These are phyloP conservation scores for Phaeoacremonium minimum DNA, from an alignment of 2,329 filamentous ascomycete genomes.

Conservation along the genomic window DNA sequence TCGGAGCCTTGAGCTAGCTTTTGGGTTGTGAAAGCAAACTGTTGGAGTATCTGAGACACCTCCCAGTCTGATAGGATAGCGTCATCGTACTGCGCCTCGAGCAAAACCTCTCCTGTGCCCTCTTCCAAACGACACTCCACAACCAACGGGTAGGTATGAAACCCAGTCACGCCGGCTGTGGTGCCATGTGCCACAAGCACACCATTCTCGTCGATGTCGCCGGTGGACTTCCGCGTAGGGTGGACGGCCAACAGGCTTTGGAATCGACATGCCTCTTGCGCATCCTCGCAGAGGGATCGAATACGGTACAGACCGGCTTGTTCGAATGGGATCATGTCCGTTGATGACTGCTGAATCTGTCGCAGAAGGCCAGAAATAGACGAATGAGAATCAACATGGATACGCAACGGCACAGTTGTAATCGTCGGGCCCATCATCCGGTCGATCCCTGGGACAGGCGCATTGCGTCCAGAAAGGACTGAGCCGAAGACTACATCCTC, in stretches of 20 bases:
- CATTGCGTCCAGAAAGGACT: not conserved
- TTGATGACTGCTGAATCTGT: not conserved
- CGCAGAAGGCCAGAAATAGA: not conserved
- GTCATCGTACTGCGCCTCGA: no score
- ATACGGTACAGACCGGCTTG: not conserved
- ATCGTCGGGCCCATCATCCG: not conserved
- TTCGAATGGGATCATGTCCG: not conserved
- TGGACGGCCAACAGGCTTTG: not conserved
- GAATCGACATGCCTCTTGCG: not conserved
- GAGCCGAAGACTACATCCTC: not conserved
- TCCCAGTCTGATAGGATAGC: no score
- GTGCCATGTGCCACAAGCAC: no score
- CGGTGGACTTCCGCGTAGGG: no score
- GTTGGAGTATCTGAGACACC: no score
- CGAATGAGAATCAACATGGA: not conserved
- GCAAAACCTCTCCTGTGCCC: no score
- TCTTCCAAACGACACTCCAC: no score
- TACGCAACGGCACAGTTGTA: not conserved
- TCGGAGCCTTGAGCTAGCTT: no score
- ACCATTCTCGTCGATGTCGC: no score
- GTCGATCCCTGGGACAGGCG: not conserved
- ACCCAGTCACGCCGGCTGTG: no score
- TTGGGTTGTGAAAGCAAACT: no score
- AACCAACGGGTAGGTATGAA: no score
- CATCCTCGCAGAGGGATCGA: not conserved